Base-by-base conservation (phyloP, 1,284 basidiomycete genomes). In the Ustilago curta region DNA sequence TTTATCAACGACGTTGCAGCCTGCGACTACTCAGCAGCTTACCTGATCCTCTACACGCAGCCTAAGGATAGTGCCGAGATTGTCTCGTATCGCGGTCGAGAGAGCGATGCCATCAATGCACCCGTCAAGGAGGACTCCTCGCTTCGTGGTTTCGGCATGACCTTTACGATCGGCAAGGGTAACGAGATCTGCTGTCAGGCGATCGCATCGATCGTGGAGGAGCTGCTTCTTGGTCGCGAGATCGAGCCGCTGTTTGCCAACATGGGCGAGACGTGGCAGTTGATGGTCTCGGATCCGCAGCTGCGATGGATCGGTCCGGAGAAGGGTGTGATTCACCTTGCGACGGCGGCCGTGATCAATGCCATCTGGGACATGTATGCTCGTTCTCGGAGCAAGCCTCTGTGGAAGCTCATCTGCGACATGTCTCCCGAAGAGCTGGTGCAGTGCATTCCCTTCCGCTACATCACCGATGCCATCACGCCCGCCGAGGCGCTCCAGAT, bases 401-500 rank as follows among this genome's bases (percentile, higher is more conserved):
- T 94, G 2, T 94, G 93, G 93, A 93, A 93, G 82, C 88, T 94
- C 12, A 87, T 94, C 47, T 90, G 91, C 2, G 93, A 94, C 77
- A 92, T 94, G 87, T 90, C 91, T 8, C 92, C 93, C 4, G 92
- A 85, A 35, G 94, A 97, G 85, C 88, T 97, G 27, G 93, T 97
- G 32, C 88, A 88, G 53, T 90, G 93, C 4, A 90, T 92, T 3
- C 90, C 93, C 2, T 97, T 94, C 65, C 57, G 64, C 42, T 97
- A 98, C 86, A 95, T 97, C 83, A 91, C 94, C 6, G 95, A 97
- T 84, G 93, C 91, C 2, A 92, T 98, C 84, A 95, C 94, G 18
- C 91, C 89, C 48, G 93, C 93, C 56, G 95, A 97, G 84, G 95
- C 95, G 1, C 87, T 97, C 43, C 89, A 88, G 31, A 89, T 97